Evolutionary conservation across 352 stramenopile genomes (phyloP).

Genomic region (Phytophthora agathidicida): DNA sequence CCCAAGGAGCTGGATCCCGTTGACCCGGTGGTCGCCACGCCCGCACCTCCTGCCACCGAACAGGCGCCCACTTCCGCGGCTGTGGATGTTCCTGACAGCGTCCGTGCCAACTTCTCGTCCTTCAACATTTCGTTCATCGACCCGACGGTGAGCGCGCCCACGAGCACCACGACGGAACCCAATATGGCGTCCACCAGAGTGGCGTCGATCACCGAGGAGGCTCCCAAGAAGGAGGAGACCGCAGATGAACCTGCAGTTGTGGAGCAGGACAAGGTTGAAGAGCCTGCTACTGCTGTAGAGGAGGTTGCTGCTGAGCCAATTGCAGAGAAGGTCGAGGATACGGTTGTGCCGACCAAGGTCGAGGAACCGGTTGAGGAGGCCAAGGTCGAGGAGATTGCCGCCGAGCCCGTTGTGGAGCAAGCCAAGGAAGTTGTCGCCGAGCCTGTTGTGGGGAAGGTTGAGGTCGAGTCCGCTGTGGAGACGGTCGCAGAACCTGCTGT

Average conservation of each 20-base stretch:
- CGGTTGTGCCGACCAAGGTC: background rate
- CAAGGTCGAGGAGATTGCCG: background rate
- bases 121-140: constrained; percentile 67
- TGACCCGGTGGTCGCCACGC: constrained; percentile 5
- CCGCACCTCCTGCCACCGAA: constrained; percentile 15
- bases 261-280: background rate
- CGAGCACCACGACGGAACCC: constrained; percentile 35
- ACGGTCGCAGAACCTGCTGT: background rate
- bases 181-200: constrained; percentile 30
- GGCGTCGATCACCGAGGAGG: constrained; percentile 4
- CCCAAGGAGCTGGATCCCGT: constrained; percentile 29
- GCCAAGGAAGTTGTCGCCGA: background rate
- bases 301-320: no score
- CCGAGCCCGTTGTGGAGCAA: background rate
- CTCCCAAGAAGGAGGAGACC: background rate
- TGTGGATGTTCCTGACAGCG: constrained; percentile 48
- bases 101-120: constrained; percentile 57
- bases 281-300: background rate
- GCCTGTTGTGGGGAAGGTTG: background rate
- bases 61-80: constrained; percentile 17
- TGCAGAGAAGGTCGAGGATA: background rate
- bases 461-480: background rate
- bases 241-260: background rate
- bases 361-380: constrained; percentile 3
- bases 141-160: constrained; percentile 43